These are phyloP conservation scores for Backusella liffmaniae DNA, from an alignment of 192 early-diverging fungal species.

Conservation along the genomic window DNA sequence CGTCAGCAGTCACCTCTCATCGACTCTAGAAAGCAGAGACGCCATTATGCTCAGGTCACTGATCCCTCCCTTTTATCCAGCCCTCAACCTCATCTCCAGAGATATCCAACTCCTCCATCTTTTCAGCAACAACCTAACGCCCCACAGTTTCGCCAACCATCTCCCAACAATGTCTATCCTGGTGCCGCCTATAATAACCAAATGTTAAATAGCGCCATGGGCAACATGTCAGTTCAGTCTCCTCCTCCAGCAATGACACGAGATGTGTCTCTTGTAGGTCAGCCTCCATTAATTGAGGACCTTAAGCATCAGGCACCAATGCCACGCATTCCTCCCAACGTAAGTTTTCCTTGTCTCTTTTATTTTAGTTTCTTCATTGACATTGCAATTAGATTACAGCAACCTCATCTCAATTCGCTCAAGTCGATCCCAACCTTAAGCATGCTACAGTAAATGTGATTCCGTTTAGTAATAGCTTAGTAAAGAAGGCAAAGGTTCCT, in stretches of 20 bases:
- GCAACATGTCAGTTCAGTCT: slow-evolving; percentile 4
- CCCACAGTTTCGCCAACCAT: slow-evolving; percentile 19
- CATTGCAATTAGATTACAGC: slow-evolving; percentile 12
- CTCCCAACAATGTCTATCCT: slow-evolving; percentile 23
- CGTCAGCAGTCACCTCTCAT: slow-evolving; percentile 7
- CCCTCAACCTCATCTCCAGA: background rate
- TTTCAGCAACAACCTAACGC: slow-evolving; percentile 1
- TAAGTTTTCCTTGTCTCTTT: background rate
- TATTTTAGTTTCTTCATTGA: background rate
- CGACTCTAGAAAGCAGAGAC: slow-evolving; percentile 11
- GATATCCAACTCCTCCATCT: background rate
- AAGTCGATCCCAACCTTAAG: slow-evolving; percentile 81
- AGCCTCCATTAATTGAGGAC: slow-evolving; percentile 69
- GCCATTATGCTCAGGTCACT: slow-evolving; percentile 10
- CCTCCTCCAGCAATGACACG: slow-evolving; percentile 15
- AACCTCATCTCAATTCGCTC: slow-evolving; percentile 39
- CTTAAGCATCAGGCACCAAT: slow-evolving; percentile 55
- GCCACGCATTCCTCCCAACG: slow-evolving; percentile 5
- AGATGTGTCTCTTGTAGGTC: slow-evolving; percentile 54
- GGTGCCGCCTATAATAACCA: slow-evolving; percentile 14
- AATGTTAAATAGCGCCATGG: slow-evolving; percentile 59
- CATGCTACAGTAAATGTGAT: slow-evolving; percentile 86
- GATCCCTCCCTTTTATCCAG: slow-evolving; percentile 6
- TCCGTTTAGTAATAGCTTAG: slow-evolving; percentile 76
- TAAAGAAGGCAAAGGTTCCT: slow-evolving; percentile 74